A percentile compares a stretch with the other conserved stretches of the same genome.
phyloP scores from a whole-genome alignment of 1,284 basidiomycete species.

The Tilletia setariae region DNA sequence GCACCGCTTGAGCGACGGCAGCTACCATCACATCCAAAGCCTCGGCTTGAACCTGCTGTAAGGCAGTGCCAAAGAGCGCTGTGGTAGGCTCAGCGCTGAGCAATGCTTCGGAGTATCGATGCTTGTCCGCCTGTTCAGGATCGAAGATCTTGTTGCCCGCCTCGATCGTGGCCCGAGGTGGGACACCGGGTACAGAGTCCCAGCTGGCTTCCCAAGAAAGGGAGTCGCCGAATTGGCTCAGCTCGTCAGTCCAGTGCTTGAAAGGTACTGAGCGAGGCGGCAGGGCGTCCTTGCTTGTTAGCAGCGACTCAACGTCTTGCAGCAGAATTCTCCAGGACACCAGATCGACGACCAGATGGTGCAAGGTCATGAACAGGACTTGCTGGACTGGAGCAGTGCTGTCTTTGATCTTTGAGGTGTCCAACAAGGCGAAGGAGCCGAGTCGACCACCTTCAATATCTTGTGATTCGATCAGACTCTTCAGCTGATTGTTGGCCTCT shows the following conservation, averaged over 20 bases:
- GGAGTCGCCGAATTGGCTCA: background rate
- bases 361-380: slow-evolving; percentile 14
- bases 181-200: background rate
- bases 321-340: slow-evolving; percentile 16
- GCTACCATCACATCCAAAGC: background rate
- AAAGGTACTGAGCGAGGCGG: background rate
- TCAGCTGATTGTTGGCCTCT: background rate
- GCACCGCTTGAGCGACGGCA: background rate
- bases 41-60: background rate
- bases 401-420: background rate
- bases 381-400: background rate
- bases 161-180: background rate
- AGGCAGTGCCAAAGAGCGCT: slow-evolving; percentile 1
- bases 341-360: slow-evolving; percentile 19
- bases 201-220: background rate
- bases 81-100: background rate
- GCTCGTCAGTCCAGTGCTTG: slow-evolving; percentile 1
- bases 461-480: background rate
- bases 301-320: background rate
- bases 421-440: background rate
- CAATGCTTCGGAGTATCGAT: background rate
- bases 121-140: background rate
- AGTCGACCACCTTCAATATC: background rate
- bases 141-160: slow-evolving; percentile 1
- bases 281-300: background rate